A percentile compares a stretch with the other conserved stretches of the same genome.
Conservation (phyloP, 306 rosid species). For the Pyrus bretschneideri region DNA sequence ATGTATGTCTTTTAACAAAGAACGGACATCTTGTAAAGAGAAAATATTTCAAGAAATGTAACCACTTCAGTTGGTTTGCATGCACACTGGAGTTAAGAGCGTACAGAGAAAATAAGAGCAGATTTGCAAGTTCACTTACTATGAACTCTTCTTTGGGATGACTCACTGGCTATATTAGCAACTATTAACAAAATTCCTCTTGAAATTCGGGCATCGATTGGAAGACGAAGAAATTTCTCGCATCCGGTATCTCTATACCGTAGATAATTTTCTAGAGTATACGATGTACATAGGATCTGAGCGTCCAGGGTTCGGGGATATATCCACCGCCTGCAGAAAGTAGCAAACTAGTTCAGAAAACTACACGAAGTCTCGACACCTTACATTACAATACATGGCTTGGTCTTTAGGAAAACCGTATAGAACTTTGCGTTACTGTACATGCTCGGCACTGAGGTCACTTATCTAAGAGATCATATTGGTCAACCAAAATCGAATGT, state of each 20-base stretch:
- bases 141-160: not conserved
- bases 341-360: not conserved
- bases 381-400: not conserved
- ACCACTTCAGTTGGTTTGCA: not conserved
- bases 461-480: not conserved
- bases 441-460: not conserved
- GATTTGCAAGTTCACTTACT: not conserved
- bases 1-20: not conserved
- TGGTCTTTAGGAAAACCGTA: not conserved
- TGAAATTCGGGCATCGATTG: not conserved
- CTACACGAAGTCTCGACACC: not conserved
- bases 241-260: not conserved
- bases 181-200: not conserved
- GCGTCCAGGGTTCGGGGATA: conserved; percentile 77
- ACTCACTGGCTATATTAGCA: not conserved
- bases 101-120: not conserved
- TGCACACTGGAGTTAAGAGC: not conserved
- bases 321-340: conserved; percentile 54
- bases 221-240: not conserved
- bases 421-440: too few relatives aligned
- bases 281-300: conserved; percentile 73
- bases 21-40: not conserved
- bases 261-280: conserved; percentile 46
- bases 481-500: not conserved
- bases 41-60: not conserved